Evolutionary conservation across 768 basidiomycete genomes (phyloP).

Genomic region (Suillus plorans): DNA sequence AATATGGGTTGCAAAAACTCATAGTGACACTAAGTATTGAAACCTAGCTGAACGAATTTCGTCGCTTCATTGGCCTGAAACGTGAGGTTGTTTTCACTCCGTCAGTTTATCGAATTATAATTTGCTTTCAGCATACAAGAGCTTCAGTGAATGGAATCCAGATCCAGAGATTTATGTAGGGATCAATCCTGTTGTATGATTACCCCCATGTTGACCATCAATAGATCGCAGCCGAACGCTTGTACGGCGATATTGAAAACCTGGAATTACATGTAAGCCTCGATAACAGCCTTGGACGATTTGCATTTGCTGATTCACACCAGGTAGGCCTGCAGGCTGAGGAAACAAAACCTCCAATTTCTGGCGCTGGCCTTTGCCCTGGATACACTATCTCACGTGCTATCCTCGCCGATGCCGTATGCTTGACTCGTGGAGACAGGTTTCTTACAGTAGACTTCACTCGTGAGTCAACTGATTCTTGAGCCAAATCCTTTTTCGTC

Average conservation of each 20-base stretch:
- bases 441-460: constrained; percentile 79
- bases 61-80: constrained; percentile 68
- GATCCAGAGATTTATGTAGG: constrained; percentile 55
- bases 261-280: constrained; percentile 70
- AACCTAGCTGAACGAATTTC: constrained; percentile 64
- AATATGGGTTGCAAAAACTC: not conserved
- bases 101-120: not conserved
- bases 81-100: constrained; percentile 38
- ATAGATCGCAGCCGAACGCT: constrained; percentile 59
- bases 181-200: not conserved
- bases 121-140: constrained; percentile 49
- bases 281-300: not conserved
- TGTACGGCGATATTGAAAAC: constrained; percentile 75
- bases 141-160: constrained; percentile 74
- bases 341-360: constrained; percentile 58
- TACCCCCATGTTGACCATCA: not conserved
- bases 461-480: constrained; percentile 43
- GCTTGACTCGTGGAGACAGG: constrained; percentile 73
- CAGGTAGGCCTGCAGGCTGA: constrained; percentile 73
- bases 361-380: constrained; percentile 77
- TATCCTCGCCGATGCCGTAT: constrained; percentile 80
- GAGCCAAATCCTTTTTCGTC: not conserved
- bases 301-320: not conserved
- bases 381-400: constrained; percentile 83
- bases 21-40: not conserved